Conservation (phyloP, 2,329 filamentous ascomycete genomes). For the Neonectria magnoliae region DNA sequence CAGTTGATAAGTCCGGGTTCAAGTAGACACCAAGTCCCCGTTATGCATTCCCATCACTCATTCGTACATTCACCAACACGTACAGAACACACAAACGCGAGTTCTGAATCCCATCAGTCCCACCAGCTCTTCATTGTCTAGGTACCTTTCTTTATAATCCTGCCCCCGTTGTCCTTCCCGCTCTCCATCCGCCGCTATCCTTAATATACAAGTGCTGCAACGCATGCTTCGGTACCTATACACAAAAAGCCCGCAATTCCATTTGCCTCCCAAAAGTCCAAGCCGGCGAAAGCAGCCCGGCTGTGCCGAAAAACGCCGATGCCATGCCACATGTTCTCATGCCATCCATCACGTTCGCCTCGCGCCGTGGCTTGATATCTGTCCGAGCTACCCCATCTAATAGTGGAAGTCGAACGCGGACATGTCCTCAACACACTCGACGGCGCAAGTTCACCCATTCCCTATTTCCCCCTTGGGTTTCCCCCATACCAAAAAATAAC, state of each 20-base stretch:
- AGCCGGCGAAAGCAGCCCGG: slow-evolving; percentile 27
- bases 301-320: slow-evolving; percentile 45
- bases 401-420: slow-evolving; percentile 5
- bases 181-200: slow-evolving; percentile 11
- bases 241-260: slow-evolving; percentile 35
- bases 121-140: slow-evolving; percentile 20
- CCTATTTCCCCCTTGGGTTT: neutral
- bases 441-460: slow-evolving; percentile 1
- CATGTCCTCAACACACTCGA: neutral
- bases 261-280: slow-evolving; percentile 31
- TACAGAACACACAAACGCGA: slow-evolving; percentile 1
- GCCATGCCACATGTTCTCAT: slow-evolving; percentile 49
- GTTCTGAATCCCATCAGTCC: slow-evolving; percentile 7
- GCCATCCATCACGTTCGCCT: slow-evolving; percentile 29
- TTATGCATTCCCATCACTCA: neutral
- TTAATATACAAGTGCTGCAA: slow-evolving; percentile 40
- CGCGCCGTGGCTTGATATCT: slow-evolving; percentile 25
- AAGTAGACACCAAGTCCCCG: neutral
- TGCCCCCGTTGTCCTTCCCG: slow-evolving; percentile 9
- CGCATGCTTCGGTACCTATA: slow-evolving; percentile 39
- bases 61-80: neutral
- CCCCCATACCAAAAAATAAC: slow-evolving; percentile 35
- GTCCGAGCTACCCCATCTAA: slow-evolving; percentile 8
- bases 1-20: neutral
- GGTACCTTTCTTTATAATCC: slow-evolving; percentile 14